These are phyloP conservation scores for Alternaria gansuensis DNA, from an alignment of 2,329 filamentous ascomycete species.

Conservation along the genomic window DNA sequence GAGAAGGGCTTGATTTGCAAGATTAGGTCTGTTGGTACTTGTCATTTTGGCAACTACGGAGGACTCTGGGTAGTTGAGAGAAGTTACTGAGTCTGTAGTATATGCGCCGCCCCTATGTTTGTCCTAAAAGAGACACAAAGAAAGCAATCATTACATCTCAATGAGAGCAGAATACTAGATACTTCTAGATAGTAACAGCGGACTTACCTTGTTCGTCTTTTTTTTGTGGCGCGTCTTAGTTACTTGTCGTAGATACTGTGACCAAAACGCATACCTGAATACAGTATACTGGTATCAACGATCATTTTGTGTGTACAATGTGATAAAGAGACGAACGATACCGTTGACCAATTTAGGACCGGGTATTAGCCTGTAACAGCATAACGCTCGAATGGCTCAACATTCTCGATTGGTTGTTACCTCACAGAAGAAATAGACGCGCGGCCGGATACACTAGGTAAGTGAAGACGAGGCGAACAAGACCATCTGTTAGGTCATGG, in stretches of 20 bases:
- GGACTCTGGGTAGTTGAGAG: neutral
- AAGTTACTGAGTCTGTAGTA: neutral
- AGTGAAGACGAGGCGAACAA: too few species aligned
- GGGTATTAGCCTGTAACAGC: slow-evolving; percentile 9
- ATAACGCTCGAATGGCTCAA: slow-evolving; percentile 18
- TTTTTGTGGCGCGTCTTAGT: too few species aligned
- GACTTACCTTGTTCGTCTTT: too few species aligned
- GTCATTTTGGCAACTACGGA: neutral
- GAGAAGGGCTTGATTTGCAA: slow-evolving; percentile 25
- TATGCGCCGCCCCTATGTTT: neutral
- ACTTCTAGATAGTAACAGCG: neutral
- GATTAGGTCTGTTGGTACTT: slow-evolving; percentile 1
- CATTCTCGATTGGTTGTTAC: slow-evolving; percentile 14
- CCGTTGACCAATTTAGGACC: neutral
- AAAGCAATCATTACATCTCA: neutral
- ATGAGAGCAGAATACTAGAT: neutral
- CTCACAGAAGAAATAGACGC: neutral
- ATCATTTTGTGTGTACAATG: neutral
- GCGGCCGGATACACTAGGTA: too few species aligned
- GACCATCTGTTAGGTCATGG: too few species aligned
- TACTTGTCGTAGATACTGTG: too few species aligned
- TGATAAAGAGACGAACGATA: neutral
- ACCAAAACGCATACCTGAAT: too few species aligned
- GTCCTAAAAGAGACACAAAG: neutral
- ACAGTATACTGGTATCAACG: too few species aligned